Evolutionary conservation across 2,329 filamentous ascomycete species (phyloP), one percentile per base, ranked within the genome.

Genomic region (Alternaria triticimaculans): DNA sequence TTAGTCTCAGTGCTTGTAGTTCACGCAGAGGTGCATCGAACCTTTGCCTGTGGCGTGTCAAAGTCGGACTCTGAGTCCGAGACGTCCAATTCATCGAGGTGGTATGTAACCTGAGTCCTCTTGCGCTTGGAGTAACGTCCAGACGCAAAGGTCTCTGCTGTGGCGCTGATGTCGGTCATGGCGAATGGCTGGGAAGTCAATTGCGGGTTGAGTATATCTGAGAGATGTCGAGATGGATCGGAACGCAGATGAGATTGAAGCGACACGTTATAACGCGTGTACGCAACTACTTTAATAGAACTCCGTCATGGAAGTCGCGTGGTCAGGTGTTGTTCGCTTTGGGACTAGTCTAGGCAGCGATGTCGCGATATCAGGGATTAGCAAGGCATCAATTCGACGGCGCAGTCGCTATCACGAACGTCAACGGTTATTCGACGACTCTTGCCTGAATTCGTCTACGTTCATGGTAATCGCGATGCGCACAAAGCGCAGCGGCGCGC

Each of bases 91-190:
- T 72, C 68, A n/a, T 71, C 64, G 56, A 74, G 70, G 28, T 66
- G 67, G 58, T 79, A 78, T 21, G 69, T 73, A 58, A 79, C 62
- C 53, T 76, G 73, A 7, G 69, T 71, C 44, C 76, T 68, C 71
- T 79, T 79, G 60, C 77, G 76, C 61, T 79, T 79, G 2, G 76
- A 75, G 62, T 75, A 75, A 26, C 73, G 71, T 37, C 69, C 69
- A 15, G 67, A 68, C 2, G 68, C 66, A 50, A 68, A 69, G 23
- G 66, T 64, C 10, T 55, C 62, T 37, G 64, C 57, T 28, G 56
- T 25, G 25, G 51, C 49, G 20, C 58, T 54, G 20, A 49, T 14
- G 54, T 70, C 62, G 54, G 68, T 67, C 72, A 76, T 76, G 23
- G 44, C 61, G 18, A n/a, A 26, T 46, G 8, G 33, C 21, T 48